Base-by-base conservation (phyloP, 1,139 yeast genomes). In the Saccharomyces uvarum region DNA sequence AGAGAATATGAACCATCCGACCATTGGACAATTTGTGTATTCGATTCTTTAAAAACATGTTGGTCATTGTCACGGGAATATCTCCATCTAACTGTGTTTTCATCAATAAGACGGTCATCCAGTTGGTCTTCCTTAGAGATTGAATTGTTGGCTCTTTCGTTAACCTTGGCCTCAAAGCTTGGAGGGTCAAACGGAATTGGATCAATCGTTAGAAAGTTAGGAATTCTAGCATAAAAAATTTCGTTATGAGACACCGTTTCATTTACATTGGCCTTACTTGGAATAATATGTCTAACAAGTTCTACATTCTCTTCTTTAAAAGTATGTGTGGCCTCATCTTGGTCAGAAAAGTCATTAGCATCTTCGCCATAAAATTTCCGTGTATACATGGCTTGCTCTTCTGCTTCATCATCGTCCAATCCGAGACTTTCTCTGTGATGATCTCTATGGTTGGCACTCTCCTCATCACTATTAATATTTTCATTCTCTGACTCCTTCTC, bases 11-110 rank as follows among this genome's bases (percentile, higher is more conserved):
- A 77, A 0, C 99, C 99, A 71, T 93, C 98, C 55, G 87, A 86
- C 99, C 99, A 93, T 69, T 88, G 86, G 31, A 93, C 80, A 56
- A 91, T 84, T 66, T 93, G 90, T 2, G 97, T 85, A 67, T 93
- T 93, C 5, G 96, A 86, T 69, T 90, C 96, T 64, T 88, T 88
- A 63, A 79, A 79, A 61, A 87, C 82, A 55, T 80, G 84, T 55
- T 83, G 78, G 53, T 79, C 74, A 48, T 80, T 81, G 50, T 80
- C 82, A 52, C 80, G 74, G 29, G 89, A 85, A 69, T 91, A 90
- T 71, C 95, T 82, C 99, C 99, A 93, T 65, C 98, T 80, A 42
- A 93, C 77, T 0, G 97, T 89, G 68, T 89, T 89, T 65, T 87
- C 90, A 59, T 86, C 88, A 56, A 82, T 75, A 48, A 85, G 74